phyloP scores from a whole-genome alignment of 352 stramenopile genomes.

The Phytophthora rubi region DNA sequence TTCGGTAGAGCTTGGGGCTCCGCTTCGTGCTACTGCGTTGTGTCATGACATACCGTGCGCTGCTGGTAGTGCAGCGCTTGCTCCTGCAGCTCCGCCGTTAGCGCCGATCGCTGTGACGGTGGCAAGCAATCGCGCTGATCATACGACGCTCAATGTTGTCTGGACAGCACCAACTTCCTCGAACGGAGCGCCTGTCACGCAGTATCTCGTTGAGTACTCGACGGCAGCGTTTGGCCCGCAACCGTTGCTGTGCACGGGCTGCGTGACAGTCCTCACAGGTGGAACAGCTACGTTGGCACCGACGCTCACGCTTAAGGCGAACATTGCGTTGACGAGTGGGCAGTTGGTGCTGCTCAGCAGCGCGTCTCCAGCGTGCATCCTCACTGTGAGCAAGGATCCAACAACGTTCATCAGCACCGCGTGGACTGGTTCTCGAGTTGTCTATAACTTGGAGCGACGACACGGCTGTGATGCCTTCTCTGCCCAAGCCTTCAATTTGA shows the following conservation, averaged over 20 bases:
- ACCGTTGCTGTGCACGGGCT: slow-evolving; percentile 53
- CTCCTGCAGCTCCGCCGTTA: slow-evolving; percentile 73
- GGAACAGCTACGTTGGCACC: slow-evolving; percentile 22
- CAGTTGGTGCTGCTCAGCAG: slow-evolving; percentile 58
- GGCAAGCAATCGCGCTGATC: slow-evolving; percentile 79
- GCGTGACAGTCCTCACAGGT: slow-evolving; percentile 46
- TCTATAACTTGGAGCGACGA: slow-evolving; percentile 45
- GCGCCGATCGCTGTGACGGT: slow-evolving; percentile 81
- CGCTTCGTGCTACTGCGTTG: slow-evolving; percentile 45
- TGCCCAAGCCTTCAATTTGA: slow-evolving; percentile 35
- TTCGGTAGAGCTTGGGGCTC: slow-evolving; percentile 73
- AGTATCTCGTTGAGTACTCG: slow-evolving; percentile 91
- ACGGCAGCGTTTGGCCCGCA: slow-evolving; percentile 51
- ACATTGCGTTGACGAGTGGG: slow-evolving; percentile 40
- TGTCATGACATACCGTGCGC: slow-evolving; percentile 64
- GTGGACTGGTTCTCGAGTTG: slow-evolving; percentile 46
- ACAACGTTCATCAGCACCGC: slow-evolving; percentile 35
- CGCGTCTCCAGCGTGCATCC: slow-evolving; percentile 52
- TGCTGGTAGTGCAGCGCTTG: slow-evolving; percentile 42
- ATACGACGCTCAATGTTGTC: slow-evolving; percentile 82
- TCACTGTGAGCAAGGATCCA: slow-evolving; percentile 44
- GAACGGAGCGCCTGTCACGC: slow-evolving; percentile 71
- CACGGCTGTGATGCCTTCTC: slow-evolving; percentile 80
- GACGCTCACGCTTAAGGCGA: slow-evolving; percentile 44
- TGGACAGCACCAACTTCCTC: slow-evolving; percentile 73